Percentiles rank a stretch among this genome's conserved stretches.
These are phyloP conservation scores for Ceratocystis alfenasii DNA, from an alignment of 2,329 filamentous ascomycete species.

Conservation along the genomic window DNA sequence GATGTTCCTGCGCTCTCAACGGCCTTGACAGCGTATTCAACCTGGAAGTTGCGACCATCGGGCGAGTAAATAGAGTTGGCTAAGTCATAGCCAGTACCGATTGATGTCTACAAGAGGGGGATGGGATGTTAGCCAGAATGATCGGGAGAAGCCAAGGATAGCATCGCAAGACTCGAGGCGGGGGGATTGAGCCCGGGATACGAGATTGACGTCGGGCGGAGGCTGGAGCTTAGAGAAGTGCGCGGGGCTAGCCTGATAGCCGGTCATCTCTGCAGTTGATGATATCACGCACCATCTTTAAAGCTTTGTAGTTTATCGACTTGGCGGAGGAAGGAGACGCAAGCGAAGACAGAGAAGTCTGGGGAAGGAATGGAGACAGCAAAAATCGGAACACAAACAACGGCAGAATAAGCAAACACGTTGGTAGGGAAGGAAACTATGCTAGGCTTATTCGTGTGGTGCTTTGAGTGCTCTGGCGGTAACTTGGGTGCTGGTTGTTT, in stretches of 20 bases:
- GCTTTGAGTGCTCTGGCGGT: background rate
- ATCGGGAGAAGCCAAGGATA: background rate
- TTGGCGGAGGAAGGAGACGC: background rate
- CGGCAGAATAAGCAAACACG: background rate
- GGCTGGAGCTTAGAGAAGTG: background rate
- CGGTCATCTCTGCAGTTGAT: background rate
- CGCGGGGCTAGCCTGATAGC: background rate
- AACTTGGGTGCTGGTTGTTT: background rate
- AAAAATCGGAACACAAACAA: background rate
- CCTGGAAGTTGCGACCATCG: conserved; percentile 97
- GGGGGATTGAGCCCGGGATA: background rate
- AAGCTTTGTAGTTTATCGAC: background rate
- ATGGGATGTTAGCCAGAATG: background rate
- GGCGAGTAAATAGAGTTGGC: conserved; percentile 99
- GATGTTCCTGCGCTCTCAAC: conserved; percentile 97
- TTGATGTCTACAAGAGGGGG: conserved; percentile 62
- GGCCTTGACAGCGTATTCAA: conserved; percentile 97
- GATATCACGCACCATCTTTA: conserved; percentile 10
- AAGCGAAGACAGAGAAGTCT: background rate
- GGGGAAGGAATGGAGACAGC: background rate
- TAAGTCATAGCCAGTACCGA: conserved; percentile 98
- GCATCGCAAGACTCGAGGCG: background rate
- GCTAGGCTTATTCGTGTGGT: background rate
- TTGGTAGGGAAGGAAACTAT: background rate
- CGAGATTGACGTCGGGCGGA: background rate